Evolutionary conservation across 495 filamentous ascomycete genomes (phyloP).

Genomic region (Mycothermus thermophilus): DNA sequence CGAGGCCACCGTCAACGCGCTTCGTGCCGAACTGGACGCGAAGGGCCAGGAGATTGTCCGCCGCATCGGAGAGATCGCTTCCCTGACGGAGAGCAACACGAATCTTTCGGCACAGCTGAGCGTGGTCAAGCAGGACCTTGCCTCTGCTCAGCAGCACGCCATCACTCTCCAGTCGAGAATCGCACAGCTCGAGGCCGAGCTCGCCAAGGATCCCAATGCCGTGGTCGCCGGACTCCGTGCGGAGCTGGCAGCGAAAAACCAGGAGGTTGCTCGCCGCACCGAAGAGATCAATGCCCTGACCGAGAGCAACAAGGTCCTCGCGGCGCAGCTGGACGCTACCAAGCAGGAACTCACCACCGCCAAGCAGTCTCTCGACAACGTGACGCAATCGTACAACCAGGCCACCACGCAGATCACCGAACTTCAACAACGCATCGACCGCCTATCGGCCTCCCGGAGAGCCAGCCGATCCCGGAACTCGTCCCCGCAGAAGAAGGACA

Average conservation of each 20-base stretch:
- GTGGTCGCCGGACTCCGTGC: slow-evolving; percentile 12
- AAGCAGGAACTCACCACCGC: slow-evolving; percentile 12
- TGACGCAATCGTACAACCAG: slow-evolving; percentile 13
- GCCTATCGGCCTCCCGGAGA: slow-evolving; percentile 10
- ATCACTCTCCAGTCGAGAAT: slow-evolving; percentile 19
- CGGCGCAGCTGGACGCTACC: slow-evolving; percentile 15
- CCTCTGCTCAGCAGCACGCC: no score
- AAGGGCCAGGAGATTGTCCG: slow-evolving; percentile 16
- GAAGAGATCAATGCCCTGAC: slow-evolving; percentile 16
- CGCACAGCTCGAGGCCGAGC: slow-evolving; percentile 13
- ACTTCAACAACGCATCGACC: slow-evolving; percentile 14
- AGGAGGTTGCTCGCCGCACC: slow-evolving; percentile 14
- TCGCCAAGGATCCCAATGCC: slow-evolving; percentile 14
- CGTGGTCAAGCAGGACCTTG: slow-evolving; percentile 14
- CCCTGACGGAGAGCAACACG: slow-evolving; percentile 16
- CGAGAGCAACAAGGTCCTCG: slow-evolving; percentile 13
- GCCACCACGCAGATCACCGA: slow-evolving; percentile 11
- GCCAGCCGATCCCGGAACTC: slow-evolving; percentile 16
- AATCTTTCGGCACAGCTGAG: slow-evolving; percentile 15
- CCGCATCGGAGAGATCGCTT: slow-evolving; percentile 14
- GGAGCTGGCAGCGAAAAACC: slow-evolving; percentile 17
- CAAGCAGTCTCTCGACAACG: slow-evolving; percentile 10
- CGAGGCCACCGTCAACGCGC: slow-evolving; percentile 10
- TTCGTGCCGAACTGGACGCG: slow-evolving; percentile 18
- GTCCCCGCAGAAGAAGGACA: slow-evolving; percentile 20